Conservation (phyloP, 2,329 filamentous ascomycete species). For the Cryphonectria radicalis region DNA sequence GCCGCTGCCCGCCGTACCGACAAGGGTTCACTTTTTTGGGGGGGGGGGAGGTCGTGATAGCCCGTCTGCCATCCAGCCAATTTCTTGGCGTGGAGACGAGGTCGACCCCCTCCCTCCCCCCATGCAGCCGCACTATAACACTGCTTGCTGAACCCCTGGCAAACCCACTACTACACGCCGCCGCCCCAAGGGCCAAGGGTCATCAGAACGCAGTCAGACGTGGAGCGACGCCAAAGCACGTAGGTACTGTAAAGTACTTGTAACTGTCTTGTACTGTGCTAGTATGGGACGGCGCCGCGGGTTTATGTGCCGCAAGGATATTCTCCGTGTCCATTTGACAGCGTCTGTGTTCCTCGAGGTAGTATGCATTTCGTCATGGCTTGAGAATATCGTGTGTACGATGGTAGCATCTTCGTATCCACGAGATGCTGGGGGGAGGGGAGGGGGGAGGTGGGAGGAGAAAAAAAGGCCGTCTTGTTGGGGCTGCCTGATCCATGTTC, state of each 20-base stretch:
- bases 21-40: neutral
- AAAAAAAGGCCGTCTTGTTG: neutral
- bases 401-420: neutral
- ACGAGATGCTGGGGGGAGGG: no score
- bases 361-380: neutral
- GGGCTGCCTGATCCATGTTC: neutral
- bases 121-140: constrained; percentile 21
- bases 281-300: neutral
- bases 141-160: constrained; percentile 13
- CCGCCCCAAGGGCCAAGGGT: neutral
- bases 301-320: constrained; percentile 1
- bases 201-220: neutral
- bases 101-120: neutral
- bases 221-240: neutral
- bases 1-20: constrained; percentile 4
- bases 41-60: constrained; percentile 8
- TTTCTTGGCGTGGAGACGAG: constrained; percentile 29
- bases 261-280: neutral
- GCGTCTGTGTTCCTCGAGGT: neutral
- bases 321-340: neutral
- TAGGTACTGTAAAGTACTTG: neutral
- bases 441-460: no score
- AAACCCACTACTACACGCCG: neutral
- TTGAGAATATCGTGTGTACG: neutral
- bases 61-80: constrained; percentile 17